These are phyloP conservation scores for Arthromyces matolae DNA, from an alignment of 768 basidiomycete species.

Conservation along the genomic window DNA sequence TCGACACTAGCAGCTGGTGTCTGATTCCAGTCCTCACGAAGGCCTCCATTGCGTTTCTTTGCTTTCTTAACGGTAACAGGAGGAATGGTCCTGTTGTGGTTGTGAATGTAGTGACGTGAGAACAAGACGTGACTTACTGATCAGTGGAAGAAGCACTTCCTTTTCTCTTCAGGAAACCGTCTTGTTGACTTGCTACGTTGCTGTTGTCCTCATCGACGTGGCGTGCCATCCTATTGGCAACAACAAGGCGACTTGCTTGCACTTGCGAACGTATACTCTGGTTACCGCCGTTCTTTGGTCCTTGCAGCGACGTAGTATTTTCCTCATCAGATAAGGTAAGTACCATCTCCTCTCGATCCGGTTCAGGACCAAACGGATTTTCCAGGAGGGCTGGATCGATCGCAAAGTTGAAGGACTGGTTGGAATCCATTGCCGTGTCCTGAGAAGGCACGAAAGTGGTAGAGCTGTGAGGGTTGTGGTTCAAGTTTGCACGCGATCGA, in stretches of 20 bases:
- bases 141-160: background rate
- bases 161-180: background rate
- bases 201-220: too few species aligned
- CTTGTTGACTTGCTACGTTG: background rate
- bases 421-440: background rate
- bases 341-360: background rate
- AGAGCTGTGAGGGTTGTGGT: background rate
- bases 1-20: background rate
- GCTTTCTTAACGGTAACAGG: background rate
- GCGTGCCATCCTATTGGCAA: too few species aligned
- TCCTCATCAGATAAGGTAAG: background rate
- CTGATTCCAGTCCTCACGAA: background rate
- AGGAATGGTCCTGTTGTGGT: background rate
- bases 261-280: background rate
- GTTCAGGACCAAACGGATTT: background rate
- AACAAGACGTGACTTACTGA: background rate
- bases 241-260: background rate
- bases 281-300: background rate
- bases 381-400: background rate
- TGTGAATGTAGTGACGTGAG: background rate
- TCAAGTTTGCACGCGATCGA: background rate
- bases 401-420: background rate
- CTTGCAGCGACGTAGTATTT: background rate
- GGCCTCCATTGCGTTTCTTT: too few species aligned
- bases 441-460: background rate